Percentiles rank a stretch among this genome's conserved stretches.
phyloP scores from a whole-genome alignment of 805 yeast species.

The Saccharomycopsis fodiens region DNA sequence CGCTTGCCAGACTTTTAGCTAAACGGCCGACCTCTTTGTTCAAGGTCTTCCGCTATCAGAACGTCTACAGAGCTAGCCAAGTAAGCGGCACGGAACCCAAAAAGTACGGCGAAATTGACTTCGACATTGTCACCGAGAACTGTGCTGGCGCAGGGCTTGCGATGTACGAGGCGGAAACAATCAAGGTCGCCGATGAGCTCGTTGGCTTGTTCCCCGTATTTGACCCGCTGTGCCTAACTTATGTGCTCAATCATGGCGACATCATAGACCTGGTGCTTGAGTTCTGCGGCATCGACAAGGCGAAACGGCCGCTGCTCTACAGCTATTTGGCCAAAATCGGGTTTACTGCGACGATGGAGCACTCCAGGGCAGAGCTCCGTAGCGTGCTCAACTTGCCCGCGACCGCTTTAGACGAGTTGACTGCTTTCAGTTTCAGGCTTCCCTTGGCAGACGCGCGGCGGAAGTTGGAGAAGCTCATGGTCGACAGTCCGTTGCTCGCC shows the following conservation, averaged over 20 bases:
- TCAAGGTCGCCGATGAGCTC: conserved; percentile 75
- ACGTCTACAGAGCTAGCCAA: conserved; percentile 67
- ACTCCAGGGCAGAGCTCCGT: conserved; percentile 56
- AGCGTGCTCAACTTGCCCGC: conserved; percentile 45
- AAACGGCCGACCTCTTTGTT: conserved; percentile 26
- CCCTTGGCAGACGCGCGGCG: conserved; percentile 57
- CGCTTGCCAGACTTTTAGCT: conserved; percentile 81
- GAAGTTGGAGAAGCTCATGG: conserved; percentile 61
- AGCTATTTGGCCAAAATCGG: conserved; percentile 3
- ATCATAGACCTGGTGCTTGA: conserved; percentile 69
- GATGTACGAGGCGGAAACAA: conserved; percentile 79
- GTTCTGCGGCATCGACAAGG: conserved; percentile 73
- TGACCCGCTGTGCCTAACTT: conserved; percentile 43
- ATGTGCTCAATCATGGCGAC: conserved; percentile 75
- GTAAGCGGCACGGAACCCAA: conserved; percentile 63
- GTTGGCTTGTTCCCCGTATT: conserved; percentile 60
- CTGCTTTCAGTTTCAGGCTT: conserved; percentile 67
- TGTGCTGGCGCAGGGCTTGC: conserved; percentile 33
- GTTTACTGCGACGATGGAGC: conserved; percentile 25
- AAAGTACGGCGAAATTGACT: conserved; percentile 74
- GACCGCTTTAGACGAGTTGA: conserved; percentile 74
- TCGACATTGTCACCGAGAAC: conserved; percentile 65
- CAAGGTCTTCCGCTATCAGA: conserved; percentile 46
- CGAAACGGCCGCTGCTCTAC: conserved; percentile 35
- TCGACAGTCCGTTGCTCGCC: conserved; percentile 57